These are phyloP conservation scores for Trichoderma simmonsii DNA, from an alignment of 2,329 filamentous ascomycete genomes.

Conservation along the genomic window DNA sequence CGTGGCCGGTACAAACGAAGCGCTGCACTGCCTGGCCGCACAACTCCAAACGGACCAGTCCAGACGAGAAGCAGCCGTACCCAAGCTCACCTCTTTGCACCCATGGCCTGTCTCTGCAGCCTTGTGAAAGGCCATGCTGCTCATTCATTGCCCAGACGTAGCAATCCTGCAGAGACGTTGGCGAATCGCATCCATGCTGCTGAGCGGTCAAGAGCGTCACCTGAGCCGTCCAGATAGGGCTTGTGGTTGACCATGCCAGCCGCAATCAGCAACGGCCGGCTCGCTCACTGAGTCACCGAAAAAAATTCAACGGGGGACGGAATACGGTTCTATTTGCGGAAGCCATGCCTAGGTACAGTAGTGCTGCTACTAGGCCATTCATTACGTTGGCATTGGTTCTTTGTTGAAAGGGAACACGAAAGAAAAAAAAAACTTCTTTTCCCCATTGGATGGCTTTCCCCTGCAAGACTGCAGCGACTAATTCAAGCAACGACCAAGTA, in stretches of 20 bases:
- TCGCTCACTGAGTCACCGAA: neutral
- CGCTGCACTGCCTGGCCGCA: neutral
- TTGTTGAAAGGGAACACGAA: neutral
- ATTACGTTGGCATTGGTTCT: neutral
- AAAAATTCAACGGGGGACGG: neutral
- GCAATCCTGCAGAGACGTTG: neutral
- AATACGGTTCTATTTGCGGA: constrained; percentile 4
- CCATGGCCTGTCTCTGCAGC: constrained; percentile 11
- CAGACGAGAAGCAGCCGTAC: neutral
- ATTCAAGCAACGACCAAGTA: neutral
- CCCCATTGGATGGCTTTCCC: neutral
- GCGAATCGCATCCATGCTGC: constrained; percentile 5
- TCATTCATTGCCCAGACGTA: constrained; percentile 5
- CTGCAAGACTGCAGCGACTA: neutral
- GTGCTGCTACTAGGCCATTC: neutral
- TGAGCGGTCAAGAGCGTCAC: constrained; percentile 17
- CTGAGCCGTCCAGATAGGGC: constrained; percentile 12
- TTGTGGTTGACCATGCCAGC: constrained; percentile 5
- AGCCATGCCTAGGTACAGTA: neutral
- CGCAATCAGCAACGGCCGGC: neutral
- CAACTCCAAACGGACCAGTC: neutral
- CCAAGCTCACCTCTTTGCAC: neutral
- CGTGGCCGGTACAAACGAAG: neutral
- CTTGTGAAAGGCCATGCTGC: constrained; percentile 4
- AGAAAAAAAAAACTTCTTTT: neutral